Evolutionary conservation across 2,329 filamentous ascomycete genomes (phyloP), one percentile per base, ranked within the genome.

Genomic region (Amylocarpus encephaloides): DNA sequence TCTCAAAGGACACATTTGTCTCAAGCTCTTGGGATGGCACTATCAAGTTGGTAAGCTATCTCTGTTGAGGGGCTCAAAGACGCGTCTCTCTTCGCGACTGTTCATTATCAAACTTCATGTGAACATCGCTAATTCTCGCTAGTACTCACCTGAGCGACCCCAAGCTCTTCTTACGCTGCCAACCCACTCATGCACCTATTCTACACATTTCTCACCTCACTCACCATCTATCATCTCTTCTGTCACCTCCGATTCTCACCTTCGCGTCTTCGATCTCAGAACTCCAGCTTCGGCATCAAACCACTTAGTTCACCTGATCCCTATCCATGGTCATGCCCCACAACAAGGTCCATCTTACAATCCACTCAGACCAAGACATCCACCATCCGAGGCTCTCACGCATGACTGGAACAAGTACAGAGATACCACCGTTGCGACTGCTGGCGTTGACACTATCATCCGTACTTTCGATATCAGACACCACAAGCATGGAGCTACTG

Each of bases 381-480:
- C 63, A 44, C 71, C 70, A 26, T 65, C 70, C 9, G 93, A 98
- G 73, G 82, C 88, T 34, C 78, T 98, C 30, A 95, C 91, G 0
- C 93, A 97, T 70, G 93, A 98, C 69, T 98, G 93, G 93, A 98
- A 98, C 73, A 98, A 98, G 70, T 98, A 98, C 71, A 80, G 86
- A 35, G 82, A 90, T 58, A 85, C 83, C 0, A 75, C 96, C 22
- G 73, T 98, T 48, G 93, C 93, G 0, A 89, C 89, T 0, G 93
- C 82, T 1, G 92, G 93, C 48, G 93, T 97, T 3, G 93, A 98
- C 68, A 80, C 87, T 48, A 72, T 85, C 15, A 84, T 98, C 53
- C 83, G 93, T 43, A 93, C 87, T 0, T 97, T 97, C 63, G 93
- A 98, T 67, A 84, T 96, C 41, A 78, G 93, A 39, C 85, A 82